A percentile compares a stretch with the other conserved stretches of the same genome.
Evolutionary conservation across 169 alveolate species (phyloP).

Genomic region (Plasmodium ovale): DNA sequence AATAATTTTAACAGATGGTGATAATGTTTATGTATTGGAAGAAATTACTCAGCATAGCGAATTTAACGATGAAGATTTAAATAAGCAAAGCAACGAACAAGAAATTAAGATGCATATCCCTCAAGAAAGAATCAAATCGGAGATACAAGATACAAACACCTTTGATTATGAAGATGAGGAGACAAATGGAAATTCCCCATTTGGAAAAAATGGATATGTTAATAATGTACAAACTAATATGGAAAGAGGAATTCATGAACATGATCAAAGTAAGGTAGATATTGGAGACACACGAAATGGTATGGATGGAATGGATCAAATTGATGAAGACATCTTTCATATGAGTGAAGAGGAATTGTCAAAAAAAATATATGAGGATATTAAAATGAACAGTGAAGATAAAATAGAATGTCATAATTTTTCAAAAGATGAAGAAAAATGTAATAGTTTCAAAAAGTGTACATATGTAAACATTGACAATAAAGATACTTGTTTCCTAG

Average conservation of each 20-base stretch:
- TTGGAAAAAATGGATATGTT: neutral
- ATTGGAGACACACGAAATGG: neutral
- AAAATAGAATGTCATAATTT: conserved; percentile 36
- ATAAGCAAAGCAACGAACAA: conserved; percentile 1
- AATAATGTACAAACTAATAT: conserved; percentile 14
- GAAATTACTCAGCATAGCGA: conserved; percentile 11
- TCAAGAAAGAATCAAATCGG: neutral
- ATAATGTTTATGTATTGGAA: conserved; percentile 49
- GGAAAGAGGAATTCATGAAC: conserved; percentile 19
- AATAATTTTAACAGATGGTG: conserved; percentile 40
- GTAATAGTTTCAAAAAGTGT: conserved; percentile 53
- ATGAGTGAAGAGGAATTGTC: conserved; percentile 63
- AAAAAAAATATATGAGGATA: conserved; percentile 36
- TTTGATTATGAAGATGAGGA: neutral
- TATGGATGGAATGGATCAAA: neutral
- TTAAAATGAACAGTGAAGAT: conserved; percentile 46
- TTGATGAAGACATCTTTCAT: conserved; percentile 12
- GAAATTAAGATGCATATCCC: conserved; percentile 71
- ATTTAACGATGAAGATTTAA: conserved; percentile 12
- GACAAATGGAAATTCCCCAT: neutral
- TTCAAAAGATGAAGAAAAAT: conserved; percentile 41
- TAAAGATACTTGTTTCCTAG: conserved; percentile 49
- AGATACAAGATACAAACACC: neutral
- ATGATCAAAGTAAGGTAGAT: neutral
- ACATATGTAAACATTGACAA: conserved; percentile 50